Conservation (phyloP, 768 basidiomycete species). For the Leccinum truebloodii region DNA sequence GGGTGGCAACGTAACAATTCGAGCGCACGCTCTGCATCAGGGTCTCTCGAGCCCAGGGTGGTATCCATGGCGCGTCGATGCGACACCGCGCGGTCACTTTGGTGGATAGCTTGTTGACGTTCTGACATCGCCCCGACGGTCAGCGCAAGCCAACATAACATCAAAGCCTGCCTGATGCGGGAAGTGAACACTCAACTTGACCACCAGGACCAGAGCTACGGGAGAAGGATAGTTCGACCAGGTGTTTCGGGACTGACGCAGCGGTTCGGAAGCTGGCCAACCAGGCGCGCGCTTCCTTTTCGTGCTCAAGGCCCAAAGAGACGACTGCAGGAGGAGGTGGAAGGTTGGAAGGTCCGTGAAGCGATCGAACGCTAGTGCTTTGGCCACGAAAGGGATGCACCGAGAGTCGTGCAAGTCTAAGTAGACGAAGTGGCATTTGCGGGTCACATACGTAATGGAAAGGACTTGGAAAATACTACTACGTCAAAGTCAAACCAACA, state of each 20-base stretch:
- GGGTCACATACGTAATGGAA: background rate
- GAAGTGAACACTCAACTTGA: conserved; percentile 49
- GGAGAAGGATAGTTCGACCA: conserved; percentile 68
- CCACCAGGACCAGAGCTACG: conserved; percentile 86
- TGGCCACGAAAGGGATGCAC: background rate
- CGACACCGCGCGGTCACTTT: conserved; percentile 69
- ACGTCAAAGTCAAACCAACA: background rate
- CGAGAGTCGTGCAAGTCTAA: background rate
- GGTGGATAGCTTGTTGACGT: conserved; percentile 89
- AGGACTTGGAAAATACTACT: background rate
- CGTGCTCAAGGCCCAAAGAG: conserved; percentile 39
- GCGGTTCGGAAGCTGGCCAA: conserved; percentile 45
- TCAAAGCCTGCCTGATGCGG: background rate
- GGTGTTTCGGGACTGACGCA: conserved; percentile 45
- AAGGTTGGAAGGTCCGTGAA: conserved; percentile 36
- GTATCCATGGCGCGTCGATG: conserved; percentile 64
- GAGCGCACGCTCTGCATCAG: conserved; percentile 51
- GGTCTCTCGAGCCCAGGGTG: conserved; percentile 56
- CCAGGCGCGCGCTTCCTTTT: conserved; percentile 57
- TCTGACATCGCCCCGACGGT: conserved; percentile 42
- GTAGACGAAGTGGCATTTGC: background rate
- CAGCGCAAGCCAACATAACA: too few relatives aligned
- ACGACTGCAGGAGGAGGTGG: conserved; percentile 46
- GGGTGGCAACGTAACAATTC: background rate
- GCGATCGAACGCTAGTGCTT: conserved; percentile 4